Percentiles rank a stretch among this genome's conserved stretches.
These are phyloP conservation scores for Pestalotiopsis sp. DNA, from an alignment of 2,329 filamentous ascomycete species.

Conservation along the genomic window DNA sequence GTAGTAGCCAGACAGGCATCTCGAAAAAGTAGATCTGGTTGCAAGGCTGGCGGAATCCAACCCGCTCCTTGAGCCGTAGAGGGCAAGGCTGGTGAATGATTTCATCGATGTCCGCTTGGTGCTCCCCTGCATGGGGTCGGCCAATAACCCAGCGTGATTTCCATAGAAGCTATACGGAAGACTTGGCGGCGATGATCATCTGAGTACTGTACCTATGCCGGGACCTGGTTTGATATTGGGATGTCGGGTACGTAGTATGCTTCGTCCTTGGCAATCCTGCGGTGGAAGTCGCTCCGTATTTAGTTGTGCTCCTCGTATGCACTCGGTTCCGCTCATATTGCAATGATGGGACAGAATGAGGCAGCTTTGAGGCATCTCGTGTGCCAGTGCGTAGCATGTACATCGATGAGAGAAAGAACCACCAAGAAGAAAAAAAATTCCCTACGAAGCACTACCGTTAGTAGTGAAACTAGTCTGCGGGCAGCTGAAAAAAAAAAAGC, in stretches of 20 bases:
- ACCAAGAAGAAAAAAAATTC: neutral
- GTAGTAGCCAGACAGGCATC: neutral
- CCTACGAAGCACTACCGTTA: neutral
- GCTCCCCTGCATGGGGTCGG: neutral
- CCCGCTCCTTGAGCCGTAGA: neutral
- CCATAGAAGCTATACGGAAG: too few relatives aligned
- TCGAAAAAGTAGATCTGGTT: neutral
- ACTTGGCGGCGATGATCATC: too few relatives aligned
- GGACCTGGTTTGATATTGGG: too few relatives aligned
- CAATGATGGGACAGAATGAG: neutral
- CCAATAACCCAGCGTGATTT: neutral
- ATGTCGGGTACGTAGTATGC: too few relatives aligned
- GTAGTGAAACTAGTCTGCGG: neutral
- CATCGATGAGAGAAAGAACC: too few relatives aligned
- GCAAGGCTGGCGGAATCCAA: neutral
- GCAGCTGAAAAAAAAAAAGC: neutral
- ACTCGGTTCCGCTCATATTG: neutral
- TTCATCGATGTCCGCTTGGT: neutral
- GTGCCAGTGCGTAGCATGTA: neutral
- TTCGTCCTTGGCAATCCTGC: neutral
- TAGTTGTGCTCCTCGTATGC: neutral
- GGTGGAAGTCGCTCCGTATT: neutral
- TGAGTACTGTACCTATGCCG: too few relatives aligned
- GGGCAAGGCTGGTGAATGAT: neutral
- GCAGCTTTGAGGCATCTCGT: neutral